Conservation (phyloP, 352 stramenopile species). For the Pythium volutum region DNA sequence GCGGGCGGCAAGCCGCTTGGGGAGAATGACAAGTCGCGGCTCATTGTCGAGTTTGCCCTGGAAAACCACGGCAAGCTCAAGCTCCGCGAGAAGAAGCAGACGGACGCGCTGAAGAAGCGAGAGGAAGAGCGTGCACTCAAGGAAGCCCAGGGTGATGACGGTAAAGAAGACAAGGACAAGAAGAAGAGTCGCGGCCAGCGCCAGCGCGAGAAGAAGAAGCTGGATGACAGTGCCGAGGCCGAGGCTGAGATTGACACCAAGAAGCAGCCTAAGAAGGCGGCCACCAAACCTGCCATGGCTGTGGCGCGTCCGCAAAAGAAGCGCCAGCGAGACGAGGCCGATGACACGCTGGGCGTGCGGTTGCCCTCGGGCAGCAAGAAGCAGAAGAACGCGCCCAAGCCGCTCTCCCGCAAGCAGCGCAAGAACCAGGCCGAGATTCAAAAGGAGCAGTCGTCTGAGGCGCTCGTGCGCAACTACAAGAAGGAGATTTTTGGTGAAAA, state of each 20-base stretch:
- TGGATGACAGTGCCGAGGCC: slow-evolving; percentile 13
- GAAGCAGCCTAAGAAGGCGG: slow-evolving; percentile 15
- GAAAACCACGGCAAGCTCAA: slow-evolving; percentile 90
- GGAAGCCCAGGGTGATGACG: slow-evolving; percentile 46
- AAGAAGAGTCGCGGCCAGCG: slow-evolving; percentile 76
- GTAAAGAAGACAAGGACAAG: slow-evolving; percentile 5
- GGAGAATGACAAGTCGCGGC: slow-evolving; percentile 62
- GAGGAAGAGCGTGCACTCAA: slow-evolving; percentile 63
- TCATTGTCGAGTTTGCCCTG: slow-evolving; percentile 89
- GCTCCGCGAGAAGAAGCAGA: slow-evolving; percentile 70
- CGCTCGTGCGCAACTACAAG: slow-evolving; percentile 80
- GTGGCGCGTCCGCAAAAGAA: slow-evolving; percentile 27
- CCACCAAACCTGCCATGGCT: slow-evolving; percentile 24
- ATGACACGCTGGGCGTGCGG: slow-evolving; percentile 6
- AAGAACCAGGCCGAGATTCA: slow-evolving; percentile 52
- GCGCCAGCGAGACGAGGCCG: slow-evolving; percentile 17
- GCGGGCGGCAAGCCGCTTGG: slow-evolving; percentile 27
- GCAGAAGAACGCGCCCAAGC: slow-evolving; percentile 4
- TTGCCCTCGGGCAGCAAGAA: slow-evolving; percentile 12
- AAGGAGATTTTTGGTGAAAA: slow-evolving; percentile 76
- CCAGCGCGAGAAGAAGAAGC: slow-evolving; percentile 75
- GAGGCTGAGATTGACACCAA: slow-evolving; percentile 29
- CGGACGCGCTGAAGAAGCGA: slow-evolving; percentile 64
- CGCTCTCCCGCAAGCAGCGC: slow-evolving; percentile 63
- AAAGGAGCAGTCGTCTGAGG: slow-evolving; percentile 74